Evolutionary conservation across 108 stramenopile species (phyloP), one percentile per base, ranked within the genome.

Genomic region (Skeletonema grethae): DNA sequence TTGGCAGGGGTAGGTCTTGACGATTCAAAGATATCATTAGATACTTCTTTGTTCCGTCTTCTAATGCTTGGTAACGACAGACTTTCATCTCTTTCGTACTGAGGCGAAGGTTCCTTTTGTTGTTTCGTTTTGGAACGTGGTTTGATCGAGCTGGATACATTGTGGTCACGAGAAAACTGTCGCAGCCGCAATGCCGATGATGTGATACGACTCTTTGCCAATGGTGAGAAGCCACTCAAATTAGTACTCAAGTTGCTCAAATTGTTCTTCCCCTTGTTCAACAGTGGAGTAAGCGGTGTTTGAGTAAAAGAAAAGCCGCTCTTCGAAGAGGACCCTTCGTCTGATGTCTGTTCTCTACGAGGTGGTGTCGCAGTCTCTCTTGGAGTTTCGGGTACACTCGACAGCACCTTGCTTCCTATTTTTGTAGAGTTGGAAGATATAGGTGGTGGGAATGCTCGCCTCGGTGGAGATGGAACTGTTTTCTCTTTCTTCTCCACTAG

Each of bases 91-190:
- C 22, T 4, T 43, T 43, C 50, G 11, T 48, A 18, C 5, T 18
- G 46, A 8, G 20, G 22, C 22, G 15, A 3, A n/a, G n/a, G n/a
- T 9, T 53, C 22, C 13, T 43, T 4, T 68, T 68, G 29, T 13
- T 58, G 7, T 29, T 15, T 29, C 7, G 56, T 13, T 75, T 22
- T 41, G 61, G 28, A 32, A 30, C 39, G 25, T 29, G 59, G 35
- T 57, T 50, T 65, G 12, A 7, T 11, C 12, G 64, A 29, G 18
- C 53, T 72, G 15, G 22, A 11, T 38, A 35, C 20, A 13, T 68
- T 61, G 57, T 81, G 76, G 1, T 82, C 84, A 10, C 31, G 63
- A 32, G 80, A 77, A 57, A 85, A 79, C 67, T 61, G 62, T 7
- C 66, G 72, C n/a, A 85, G 58, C 13, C 35, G 63, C 16, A 82